Conservation (phyloP, 208 protist species). For the Crithidia acanthocephali region DNA sequence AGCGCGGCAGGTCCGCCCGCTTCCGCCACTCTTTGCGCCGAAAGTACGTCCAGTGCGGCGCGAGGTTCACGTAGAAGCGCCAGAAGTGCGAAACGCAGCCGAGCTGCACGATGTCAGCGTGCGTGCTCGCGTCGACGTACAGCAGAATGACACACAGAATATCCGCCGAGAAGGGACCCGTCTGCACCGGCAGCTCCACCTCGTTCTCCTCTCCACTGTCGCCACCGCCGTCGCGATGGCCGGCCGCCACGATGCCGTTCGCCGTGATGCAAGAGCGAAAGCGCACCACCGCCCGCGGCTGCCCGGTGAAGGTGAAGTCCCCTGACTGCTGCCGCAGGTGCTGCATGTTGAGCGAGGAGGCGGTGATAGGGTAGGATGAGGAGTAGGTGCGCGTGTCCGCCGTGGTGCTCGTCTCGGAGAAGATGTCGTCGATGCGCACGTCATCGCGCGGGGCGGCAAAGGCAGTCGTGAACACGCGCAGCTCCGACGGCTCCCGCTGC, state of each 20-base stretch:
- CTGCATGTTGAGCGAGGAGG: constrained; percentile 39
- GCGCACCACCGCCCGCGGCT: constrained; percentile 64
- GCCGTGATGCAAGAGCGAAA: constrained; percentile 83
- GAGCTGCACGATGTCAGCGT: constrained; percentile 61
- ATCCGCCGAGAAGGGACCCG: constrained; percentile 75
- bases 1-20: constrained; percentile 59
- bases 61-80: constrained; percentile 79
- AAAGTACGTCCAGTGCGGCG: constrained; percentile 87
- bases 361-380: constrained; percentile 34
- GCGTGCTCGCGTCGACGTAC: constrained; percentile 62
- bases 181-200: constrained; percentile 47
- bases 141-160: constrained; percentile 74
- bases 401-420: constrained; percentile 51
- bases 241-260: constrained; percentile 12
- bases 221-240: constrained; percentile 6
- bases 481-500: constrained; percentile 17
- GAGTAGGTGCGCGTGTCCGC: constrained; percentile 44
- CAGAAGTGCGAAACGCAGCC: constrained; percentile 76
- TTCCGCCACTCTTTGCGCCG: constrained; percentile 57
- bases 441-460: constrained; percentile 3
- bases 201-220: neutral
- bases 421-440: constrained; percentile 36
- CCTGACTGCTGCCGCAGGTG: constrained; percentile 41
- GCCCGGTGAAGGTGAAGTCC: constrained; percentile 70
- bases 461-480: constrained; percentile 16